Percentiles rank a stretch among this genome's conserved stretches.
phyloP scores from a whole-genome alignment of 176 grass and related monocot species.

The sorghum (Sorghum bicolor) region DNA sequence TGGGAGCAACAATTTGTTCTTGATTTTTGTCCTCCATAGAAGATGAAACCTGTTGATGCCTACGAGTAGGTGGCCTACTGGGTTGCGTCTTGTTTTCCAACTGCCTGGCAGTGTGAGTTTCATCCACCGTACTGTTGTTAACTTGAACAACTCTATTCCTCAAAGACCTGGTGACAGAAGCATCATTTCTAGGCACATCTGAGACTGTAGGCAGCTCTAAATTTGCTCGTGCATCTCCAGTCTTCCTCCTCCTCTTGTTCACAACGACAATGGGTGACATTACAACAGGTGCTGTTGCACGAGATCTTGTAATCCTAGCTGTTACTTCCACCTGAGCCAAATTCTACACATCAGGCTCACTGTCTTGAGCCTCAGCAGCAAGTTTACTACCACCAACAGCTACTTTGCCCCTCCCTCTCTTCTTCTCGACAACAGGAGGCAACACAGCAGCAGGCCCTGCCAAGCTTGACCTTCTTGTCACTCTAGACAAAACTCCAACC shows the following conservation, averaged over 20 bases:
- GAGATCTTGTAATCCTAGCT: slow-evolving; percentile 19
- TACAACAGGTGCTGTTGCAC: neutral
- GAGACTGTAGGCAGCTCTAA: neutral
- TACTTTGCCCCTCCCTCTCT: slow-evolving; percentile 1
- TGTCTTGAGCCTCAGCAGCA: neutral
- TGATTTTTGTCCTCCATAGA: neutral
- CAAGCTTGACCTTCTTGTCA: slow-evolving; percentile 21
- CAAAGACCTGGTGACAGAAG: slow-evolving; percentile 13
- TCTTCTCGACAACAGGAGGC: slow-evolving; percentile 28
- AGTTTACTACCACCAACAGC: neutral
- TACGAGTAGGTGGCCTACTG: neutral
- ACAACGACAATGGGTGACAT: neutral
- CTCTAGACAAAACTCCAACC: slow-evolving; percentile 16
- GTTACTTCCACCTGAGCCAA: slow-evolving; percentile 5
- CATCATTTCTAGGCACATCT: neutral
- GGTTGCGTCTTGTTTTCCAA: slow-evolving; percentile 2
- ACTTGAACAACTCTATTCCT: slow-evolving; percentile 22
- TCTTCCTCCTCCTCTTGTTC: slow-evolving; percentile 26
- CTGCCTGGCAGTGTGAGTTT: neutral
- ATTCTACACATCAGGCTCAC: neutral
- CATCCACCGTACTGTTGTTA: neutral
- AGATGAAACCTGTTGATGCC: slow-evolving; percentile 10
- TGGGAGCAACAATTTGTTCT: slow-evolving; percentile 12
- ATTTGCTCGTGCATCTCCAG: neutral
- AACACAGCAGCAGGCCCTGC: neutral